Evolutionary conservation across 805 yeast genomes (phyloP).

Genomic region (Jamesozyma jinghongensis): DNA sequence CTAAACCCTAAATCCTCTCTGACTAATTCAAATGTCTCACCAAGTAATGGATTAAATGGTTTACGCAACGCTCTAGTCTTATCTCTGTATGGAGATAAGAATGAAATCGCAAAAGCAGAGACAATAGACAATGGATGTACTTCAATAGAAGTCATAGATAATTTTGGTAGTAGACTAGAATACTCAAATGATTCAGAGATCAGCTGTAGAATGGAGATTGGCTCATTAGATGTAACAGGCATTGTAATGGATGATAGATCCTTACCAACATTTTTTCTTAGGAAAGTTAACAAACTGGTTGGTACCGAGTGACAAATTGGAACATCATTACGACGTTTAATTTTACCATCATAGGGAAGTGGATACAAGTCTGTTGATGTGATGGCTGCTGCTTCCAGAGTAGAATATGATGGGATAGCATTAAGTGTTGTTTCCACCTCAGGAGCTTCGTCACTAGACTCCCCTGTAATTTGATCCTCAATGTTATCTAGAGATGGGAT

Average conservation of each 20-base stretch:
- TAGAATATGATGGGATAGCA: background rate
- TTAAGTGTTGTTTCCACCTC: background rate
- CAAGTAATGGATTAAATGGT: constrained; percentile 90
- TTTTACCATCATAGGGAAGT: constrained; percentile 37
- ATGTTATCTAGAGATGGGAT: too few relatives aligned
- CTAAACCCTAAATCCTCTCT: constrained; percentile 75
- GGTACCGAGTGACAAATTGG: constrained; percentile 56
- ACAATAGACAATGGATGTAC: constrained; percentile 57
- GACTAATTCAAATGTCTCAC: constrained; percentile 87
- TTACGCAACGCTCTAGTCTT: constrained; percentile 74
- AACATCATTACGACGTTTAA: constrained; percentile 51
- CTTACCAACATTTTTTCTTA: constrained; percentile 87
- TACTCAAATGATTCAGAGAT: constrained; percentile 77
- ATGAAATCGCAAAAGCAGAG: constrained; percentile 72
- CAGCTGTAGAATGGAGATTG: constrained; percentile 71
- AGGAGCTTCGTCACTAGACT: background rate
- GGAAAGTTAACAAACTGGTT: constrained; percentile 69
- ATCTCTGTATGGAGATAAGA: constrained; percentile 58
- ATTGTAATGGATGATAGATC: constrained; percentile 77
- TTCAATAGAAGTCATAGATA: constrained; percentile 39
- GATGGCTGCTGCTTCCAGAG: background rate
- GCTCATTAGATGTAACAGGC: constrained; percentile 95
- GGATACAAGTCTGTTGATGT: constrained; percentile 48
- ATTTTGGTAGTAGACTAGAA: constrained; percentile 53
- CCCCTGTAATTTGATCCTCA: too few relatives aligned